Evolutionary conservation across 805 yeast species (phyloP).

Genomic region (Pichia paraexigua): DNA sequence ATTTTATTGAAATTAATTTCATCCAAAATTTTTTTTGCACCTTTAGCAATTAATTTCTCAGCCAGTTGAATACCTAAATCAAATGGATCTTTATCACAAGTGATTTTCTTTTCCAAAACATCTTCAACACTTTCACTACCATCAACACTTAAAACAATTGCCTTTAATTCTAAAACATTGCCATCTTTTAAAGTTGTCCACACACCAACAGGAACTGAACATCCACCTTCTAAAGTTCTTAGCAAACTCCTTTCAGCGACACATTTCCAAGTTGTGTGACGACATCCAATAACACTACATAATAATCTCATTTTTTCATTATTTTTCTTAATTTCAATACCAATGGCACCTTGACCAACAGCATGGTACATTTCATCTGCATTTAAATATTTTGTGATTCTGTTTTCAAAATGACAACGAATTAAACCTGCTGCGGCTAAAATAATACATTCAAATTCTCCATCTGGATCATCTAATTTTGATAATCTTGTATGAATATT

Average conservation of each 20-base stretch:
- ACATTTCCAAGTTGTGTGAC: slow-evolving; percentile 64
- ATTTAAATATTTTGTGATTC: slow-evolving; percentile 68
- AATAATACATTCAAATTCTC: slow-evolving; percentile 58
- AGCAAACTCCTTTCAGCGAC: slow-evolving; percentile 81
- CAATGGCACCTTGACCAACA: slow-evolving; percentile 98
- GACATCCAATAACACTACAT: slow-evolving; percentile 57
- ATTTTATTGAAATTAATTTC: slow-evolving; percentile 67
- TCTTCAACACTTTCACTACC: slow-evolving; percentile 67
- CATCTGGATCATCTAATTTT: slow-evolving; percentile 68
- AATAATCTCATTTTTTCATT: slow-evolving; percentile 54
- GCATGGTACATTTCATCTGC: slow-evolving; percentile 86
- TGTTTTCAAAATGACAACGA: slow-evolving; percentile 60
- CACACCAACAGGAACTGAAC: slow-evolving; percentile 96
- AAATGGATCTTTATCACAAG: slow-evolving; percentile 51
- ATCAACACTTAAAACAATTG: slow-evolving; percentile 77
- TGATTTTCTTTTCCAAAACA: slow-evolving; percentile 31
- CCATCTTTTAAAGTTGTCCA: slow-evolving; percentile 40
- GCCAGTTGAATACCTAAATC: slow-evolving; percentile 67
- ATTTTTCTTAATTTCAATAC: slow-evolving; percentile 74
- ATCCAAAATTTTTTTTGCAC: slow-evolving; percentile 80
- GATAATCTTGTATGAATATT: slow-evolving; percentile 68
- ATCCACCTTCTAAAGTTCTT: slow-evolving; percentile 92
- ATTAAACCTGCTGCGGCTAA: slow-evolving; percentile 89
- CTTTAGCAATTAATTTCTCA: slow-evolving; percentile 52
- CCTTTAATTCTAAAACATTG: slow-evolving; percentile 45